Evolutionary conservation across 1,284 basidiomycete genomes (phyloP), one percentile per base, ranked within the genome.

Genomic region (Flammula alnicola): DNA sequence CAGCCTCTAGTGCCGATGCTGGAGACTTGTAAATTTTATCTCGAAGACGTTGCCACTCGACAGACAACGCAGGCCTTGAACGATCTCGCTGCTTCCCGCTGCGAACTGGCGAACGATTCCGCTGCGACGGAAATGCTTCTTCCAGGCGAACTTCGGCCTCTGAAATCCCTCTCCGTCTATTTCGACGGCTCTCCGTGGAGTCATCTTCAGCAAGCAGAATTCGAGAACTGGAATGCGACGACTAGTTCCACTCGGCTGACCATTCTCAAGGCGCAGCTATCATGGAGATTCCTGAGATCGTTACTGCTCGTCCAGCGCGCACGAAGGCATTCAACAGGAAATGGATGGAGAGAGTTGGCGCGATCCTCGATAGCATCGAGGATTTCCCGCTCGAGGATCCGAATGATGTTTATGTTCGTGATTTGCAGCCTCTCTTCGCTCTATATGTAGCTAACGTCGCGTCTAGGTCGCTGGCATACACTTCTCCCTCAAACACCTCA

Each of bases 11-110:
- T 47, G 2, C 55, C 59, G 3, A 16, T 44, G 4, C 36, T 59
- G 9, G 47, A 61, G 36, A 48, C 29, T 4, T 55, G 53, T 38
- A 40, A 36, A 27, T 54, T 57, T 32, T 50, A 51, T 33, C 6
- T 47, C n/a, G 51, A 51, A 12, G 26, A 47, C 25, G 5, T 49
- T 14, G 30, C 44, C 7, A 33, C 19, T 3, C 19, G 5, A 3
- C 40, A 52, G 22, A 46, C 39, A 1, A 29, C 29, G 10, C 48
- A 51, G 8, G 43, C 48, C 5, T 33, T 57, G 17, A 56, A 57
- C 31, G 32, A 25, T 3, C 20, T 61, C 22, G 59, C 55, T 11
- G 25, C 26, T 12, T 17, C 43, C 12, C 49, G 59, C 4, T 59
- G 55, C 27, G 54, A 52, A 16, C 19, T 35, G 9, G 31, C 20